Conservation (phyloP, 2,329 filamentous ascomycete genomes). For the Epichloe gansuensis region DNA sequence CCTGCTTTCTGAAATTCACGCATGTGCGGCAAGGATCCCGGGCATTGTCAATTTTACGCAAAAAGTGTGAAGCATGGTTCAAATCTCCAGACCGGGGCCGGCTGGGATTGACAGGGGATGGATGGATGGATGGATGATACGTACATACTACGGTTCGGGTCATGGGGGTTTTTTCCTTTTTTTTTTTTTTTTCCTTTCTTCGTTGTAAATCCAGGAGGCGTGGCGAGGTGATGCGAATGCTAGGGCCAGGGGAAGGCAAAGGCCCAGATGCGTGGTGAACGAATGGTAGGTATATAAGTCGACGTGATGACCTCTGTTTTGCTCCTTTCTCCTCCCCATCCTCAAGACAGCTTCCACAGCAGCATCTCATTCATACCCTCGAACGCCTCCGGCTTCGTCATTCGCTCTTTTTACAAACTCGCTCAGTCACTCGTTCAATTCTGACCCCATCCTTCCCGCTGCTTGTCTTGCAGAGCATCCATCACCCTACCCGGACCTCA, state of each 20-base stretch:
- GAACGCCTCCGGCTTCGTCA: slow-evolving; percentile 2
- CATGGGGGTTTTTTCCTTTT: rapidly evolving
- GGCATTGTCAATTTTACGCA: too few relatives aligned
- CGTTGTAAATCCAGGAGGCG: too few relatives aligned
- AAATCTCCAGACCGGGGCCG: too few relatives aligned
- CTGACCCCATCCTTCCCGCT: neutral
- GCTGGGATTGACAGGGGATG: too few relatives aligned
- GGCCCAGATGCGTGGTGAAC: too few relatives aligned
- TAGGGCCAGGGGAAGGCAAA: neutral
- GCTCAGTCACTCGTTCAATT: neutral
- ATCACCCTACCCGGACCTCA: neutral
- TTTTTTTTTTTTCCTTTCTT: too few relatives aligned
- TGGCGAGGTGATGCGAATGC: too few relatives aligned
- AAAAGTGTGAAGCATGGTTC: too few relatives aligned
- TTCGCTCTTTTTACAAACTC: slow-evolving; percentile 1
- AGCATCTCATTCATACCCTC: neutral
- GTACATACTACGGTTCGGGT: too few relatives aligned
- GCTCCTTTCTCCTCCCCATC: neutral
- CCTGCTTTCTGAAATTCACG: too few relatives aligned
- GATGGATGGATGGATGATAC: too few relatives aligned
- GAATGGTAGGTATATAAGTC: slow-evolving; percentile 2
- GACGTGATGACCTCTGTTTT: neutral
- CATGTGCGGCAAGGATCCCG: too few relatives aligned
- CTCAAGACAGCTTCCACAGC: neutral
- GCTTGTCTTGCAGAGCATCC: neutral